Evolutionary conservation across 2,329 filamentous ascomycete species (phyloP).

Genomic region (Aspergillus phoenicis): DNA sequence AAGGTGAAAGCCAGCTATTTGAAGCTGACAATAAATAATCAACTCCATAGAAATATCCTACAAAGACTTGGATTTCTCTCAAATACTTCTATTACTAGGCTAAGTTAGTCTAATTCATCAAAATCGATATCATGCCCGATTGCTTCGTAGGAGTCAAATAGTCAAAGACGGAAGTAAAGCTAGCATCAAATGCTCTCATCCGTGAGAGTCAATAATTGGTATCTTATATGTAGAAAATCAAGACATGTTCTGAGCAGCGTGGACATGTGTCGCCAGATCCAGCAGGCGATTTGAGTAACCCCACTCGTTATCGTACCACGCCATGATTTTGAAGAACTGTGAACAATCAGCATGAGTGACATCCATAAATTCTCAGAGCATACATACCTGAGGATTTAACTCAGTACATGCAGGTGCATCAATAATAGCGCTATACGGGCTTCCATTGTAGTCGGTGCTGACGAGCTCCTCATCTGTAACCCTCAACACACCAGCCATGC

Average conservation of each 20-base stretch:
- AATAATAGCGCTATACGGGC: slow-evolving; percentile 86
- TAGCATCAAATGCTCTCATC: no score
- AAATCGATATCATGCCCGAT: no score
- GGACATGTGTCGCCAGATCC: slow-evolving; percentile 56
- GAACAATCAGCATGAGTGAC: slow-evolving; percentile 42
- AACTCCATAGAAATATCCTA: no score
- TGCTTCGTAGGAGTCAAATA: no score
- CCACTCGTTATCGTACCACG: slow-evolving; percentile 97
- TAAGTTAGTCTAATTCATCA: no score
- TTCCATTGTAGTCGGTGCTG: slow-evolving; percentile 83
- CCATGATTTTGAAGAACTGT: slow-evolving; percentile 92
- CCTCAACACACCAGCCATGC: slow-evolving; percentile 66
- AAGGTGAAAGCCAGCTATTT: no score
- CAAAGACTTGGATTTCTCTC: no score
- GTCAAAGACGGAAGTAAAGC: no score
- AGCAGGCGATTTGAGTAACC: slow-evolving; percentile 88
- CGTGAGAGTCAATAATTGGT: no score
- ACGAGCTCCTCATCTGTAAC: slow-evolving; percentile 93
- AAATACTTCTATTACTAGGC: no score
- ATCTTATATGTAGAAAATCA: slow-evolving; percentile 17
- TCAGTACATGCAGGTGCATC: slow-evolving; percentile 93
- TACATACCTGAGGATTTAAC: slow-evolving; percentile 59
- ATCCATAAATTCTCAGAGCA: background rate
- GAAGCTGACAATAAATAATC: no score
- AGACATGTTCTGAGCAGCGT: background rate